These are phyloP conservation scores for Hippophae rhamnoides DNA, from an alignment of 306 rosid genomes.

Conservation along the genomic window DNA sequence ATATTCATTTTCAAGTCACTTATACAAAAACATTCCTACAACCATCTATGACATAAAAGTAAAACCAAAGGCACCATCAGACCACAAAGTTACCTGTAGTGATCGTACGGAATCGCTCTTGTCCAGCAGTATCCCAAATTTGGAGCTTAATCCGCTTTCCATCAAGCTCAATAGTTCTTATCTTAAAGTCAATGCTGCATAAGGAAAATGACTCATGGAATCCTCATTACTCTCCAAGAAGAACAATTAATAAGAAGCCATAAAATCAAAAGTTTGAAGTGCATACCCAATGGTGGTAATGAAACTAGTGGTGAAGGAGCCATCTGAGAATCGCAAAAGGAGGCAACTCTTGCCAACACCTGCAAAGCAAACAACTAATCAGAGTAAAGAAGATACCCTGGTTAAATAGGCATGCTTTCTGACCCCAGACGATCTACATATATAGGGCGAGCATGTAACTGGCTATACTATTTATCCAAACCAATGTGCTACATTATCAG, in stretches of 20 bases:
- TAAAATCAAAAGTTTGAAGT: constrained; percentile 11
- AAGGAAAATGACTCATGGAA: constrained; percentile 14
- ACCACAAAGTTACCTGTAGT: constrained; percentile 59
- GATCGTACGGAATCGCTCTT: constrained; percentile 90
- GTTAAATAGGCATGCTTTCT: no score
- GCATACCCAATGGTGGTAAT: constrained; percentile 90
- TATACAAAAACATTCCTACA: no score
- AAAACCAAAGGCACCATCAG: background rate
- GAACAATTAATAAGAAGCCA: background rate
- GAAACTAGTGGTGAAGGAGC: constrained; percentile 89
- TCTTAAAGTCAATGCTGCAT: constrained; percentile 90
- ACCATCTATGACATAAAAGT: background rate
- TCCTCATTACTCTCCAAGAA: constrained; percentile 15
- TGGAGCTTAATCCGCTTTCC: constrained; percentile 87
- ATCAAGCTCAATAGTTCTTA: constrained; percentile 88
- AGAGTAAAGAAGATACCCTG: background rate
- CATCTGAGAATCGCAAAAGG: constrained; percentile 93
- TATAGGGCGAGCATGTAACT: no score
- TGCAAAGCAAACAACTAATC: constrained; percentile 26
- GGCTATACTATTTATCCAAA: no score
- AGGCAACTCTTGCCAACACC: constrained; percentile 99
- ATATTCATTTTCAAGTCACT: no score
- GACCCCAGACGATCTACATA: no score
- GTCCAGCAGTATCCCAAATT: constrained; percentile 99
- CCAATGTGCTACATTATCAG: no score